phyloP scores from a whole-genome alignment of 441 rosid genomes.

The Croton setiger region DNA sequence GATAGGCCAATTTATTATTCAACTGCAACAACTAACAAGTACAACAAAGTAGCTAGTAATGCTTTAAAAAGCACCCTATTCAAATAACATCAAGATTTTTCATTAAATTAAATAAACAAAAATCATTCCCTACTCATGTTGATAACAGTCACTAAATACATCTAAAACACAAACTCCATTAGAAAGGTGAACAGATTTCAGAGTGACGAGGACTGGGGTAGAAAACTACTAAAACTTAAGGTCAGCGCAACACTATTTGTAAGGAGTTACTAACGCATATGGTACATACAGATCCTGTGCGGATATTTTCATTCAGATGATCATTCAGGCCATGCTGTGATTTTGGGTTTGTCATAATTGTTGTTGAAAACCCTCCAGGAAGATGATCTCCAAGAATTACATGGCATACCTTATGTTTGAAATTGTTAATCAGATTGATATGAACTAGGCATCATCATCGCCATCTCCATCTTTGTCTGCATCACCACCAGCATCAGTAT shows the following conservation, averaged over 20 bases:
- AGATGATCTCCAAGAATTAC: slow-evolving; percentile 15
- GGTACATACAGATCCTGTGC: slow-evolving; percentile 38
- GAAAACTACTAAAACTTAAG: slow-evolving; percentile 19
- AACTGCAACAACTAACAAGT: background rate
- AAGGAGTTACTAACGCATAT: slow-evolving; percentile 33
- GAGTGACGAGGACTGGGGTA: background rate
- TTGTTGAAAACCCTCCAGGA: slow-evolving; percentile 15
- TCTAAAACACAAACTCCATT: slow-evolving; percentile 18
- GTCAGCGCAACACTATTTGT: slow-evolving; percentile 26
- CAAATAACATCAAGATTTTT: slow-evolving; percentile 7
- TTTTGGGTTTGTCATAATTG: slow-evolving; percentile 21
- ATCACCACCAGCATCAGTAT: slow-evolving; percentile 37
- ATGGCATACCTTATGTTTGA: slow-evolving; percentile 19
- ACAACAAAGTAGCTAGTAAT: background rate
- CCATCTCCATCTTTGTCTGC: slow-evolving; percentile 37
- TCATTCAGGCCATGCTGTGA: slow-evolving; percentile 20
- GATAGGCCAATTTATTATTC: background rate
- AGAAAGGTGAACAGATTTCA: slow-evolving; percentile 1
- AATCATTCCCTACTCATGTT: slow-evolving; percentile 24
- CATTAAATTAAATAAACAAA: slow-evolving; percentile 17
- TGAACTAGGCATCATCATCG: slow-evolving; percentile 38
- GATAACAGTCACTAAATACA: slow-evolving; percentile 26
- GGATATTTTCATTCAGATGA: slow-evolving; percentile 19
- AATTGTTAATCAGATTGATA: slow-evolving; percentile 14
- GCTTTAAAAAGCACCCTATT: background rate